Percentiles rank a stretch among this genome's conserved stretches.
Conservation (phyloP, 192 early-diverging fungal genomes). For the Rhizoclosmatium sp. region DNA sequence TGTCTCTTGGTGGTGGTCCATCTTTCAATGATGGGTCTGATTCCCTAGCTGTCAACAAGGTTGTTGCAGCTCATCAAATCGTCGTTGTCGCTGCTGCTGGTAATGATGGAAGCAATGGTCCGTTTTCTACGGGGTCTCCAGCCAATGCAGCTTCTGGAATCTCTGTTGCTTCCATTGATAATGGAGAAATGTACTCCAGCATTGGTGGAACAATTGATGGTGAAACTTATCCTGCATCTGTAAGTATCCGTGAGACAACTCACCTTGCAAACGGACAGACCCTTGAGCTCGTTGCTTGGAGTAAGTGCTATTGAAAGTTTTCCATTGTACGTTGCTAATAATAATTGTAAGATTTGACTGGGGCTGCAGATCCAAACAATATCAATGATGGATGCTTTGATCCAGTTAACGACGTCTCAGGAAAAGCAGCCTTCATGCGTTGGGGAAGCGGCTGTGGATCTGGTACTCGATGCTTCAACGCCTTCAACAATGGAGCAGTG, state of each 20-base stretch:
- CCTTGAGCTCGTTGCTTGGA: too few species aligned
- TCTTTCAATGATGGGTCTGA: slow-evolving; percentile 69
- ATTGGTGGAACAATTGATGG: too few species aligned
- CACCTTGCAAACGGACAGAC: too few species aligned
- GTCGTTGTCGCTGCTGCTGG: slow-evolving; percentile 71
- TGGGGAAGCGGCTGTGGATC: slow-evolving; percentile 24
- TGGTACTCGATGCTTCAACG: slow-evolving; percentile 35
- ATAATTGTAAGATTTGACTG: background rate
- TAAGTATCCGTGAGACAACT: too few species aligned
- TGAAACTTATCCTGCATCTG: too few species aligned
- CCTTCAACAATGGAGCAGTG: slow-evolving; percentile 29
- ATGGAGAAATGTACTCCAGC: too few species aligned
- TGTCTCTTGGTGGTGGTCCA: slow-evolving; percentile 77
- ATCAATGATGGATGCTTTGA: slow-evolving; percentile 31
- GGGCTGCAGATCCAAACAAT: slow-evolving; percentile 27
- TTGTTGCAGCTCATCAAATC: slow-evolving; percentile 50
- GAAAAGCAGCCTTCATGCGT: slow-evolving; percentile 45
- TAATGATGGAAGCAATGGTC: slow-evolving; percentile 73
- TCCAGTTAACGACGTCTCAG: slow-evolving; percentile 15
- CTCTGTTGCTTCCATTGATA: background rate
- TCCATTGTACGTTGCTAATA: background rate
- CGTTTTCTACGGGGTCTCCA: slow-evolving; percentile 33
- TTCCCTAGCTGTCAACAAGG: slow-evolving; percentile 62
- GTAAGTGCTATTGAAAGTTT: background rate
- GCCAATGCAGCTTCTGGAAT: too few species aligned